Evolutionary conservation across 1,284 basidiomycete species (phyloP), one percentile per base, ranked within the genome.

Genomic region (Malassezia arunalokei): DNA sequence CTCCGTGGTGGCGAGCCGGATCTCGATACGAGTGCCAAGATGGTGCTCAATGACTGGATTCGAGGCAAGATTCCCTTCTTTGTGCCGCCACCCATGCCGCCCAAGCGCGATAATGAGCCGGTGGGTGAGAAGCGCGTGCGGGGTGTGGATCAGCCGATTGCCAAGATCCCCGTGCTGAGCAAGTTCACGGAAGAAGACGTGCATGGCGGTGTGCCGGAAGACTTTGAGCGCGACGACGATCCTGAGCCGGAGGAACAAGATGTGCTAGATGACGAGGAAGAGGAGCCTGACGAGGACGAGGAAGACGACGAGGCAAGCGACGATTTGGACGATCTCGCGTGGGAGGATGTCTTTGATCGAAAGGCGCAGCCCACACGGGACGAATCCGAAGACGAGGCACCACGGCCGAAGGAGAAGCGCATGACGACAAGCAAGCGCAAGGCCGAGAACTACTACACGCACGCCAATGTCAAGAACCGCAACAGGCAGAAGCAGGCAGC

Each of bases 1-100:
- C 78, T 94, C 57, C 90, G 89, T 71, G 88, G 90, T 47, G 92
- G 94, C 59, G 91, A 96, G 75, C 87, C 92, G 1, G 91, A 96
- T 75, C 74, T 85, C 45, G 87, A 96, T 71, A 82, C 86, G 3
- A 87, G 91, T 12, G 87, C 92, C 31, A 96, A 92, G 78, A 92
- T 96, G 75, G 78, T 98, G 42, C 76, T 98, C 64, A 89, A 86
- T 74, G 94, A 98, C 74, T 98, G 94, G 94, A 90, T 95, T 55
- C 79, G 94, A 49, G 94, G 94, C 24, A 86, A 90, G 65, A 87
- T 91, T 66, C 87, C 87, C 30, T 90, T 82, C 77, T 90, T 88
- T 63, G 86, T 87, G 20, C 71, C 83, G 8, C 87, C 87, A 24
- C 67, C 68, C 8, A 32, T 46, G 43, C 60, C 63, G 11, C 85